phyloP scores from a whole-genome alignment of 768 basidiomycete species.

The Porphyrellus cyaneotinctus region DNA sequence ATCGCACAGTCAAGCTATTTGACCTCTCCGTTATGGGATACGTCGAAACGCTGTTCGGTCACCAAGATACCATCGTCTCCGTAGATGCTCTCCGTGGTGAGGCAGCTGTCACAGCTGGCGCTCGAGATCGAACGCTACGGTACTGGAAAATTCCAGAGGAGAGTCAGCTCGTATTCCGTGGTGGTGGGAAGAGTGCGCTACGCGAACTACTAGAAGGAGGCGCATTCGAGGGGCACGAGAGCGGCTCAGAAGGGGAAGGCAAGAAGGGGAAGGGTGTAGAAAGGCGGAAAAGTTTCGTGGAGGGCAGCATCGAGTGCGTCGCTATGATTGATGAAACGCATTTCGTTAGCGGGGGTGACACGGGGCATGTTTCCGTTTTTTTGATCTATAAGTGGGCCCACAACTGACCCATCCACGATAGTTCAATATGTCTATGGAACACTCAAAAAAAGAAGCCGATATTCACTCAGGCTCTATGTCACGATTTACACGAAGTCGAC shows the following conservation, averaged over 20 bases:
- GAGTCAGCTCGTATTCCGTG: constrained; percentile 92
- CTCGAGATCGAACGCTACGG: constrained; percentile 84
- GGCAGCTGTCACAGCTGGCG: constrained; percentile 82
- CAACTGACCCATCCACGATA: background rate
- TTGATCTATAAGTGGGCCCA: background rate
- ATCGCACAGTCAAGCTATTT: constrained; percentile 88
- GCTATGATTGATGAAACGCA: constrained; percentile 94
- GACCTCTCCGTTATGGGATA: constrained; percentile 82
- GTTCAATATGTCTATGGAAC: constrained; percentile 90
- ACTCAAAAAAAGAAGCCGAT: constrained; percentile 94
- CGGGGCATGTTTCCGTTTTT: constrained; percentile 58
- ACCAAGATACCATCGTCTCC: constrained; percentile 81
- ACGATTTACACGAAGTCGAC: constrained; percentile 71
- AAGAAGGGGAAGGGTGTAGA: constrained; percentile 28
- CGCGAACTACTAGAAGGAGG: constrained; percentile 80
- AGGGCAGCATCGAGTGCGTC: constrained; percentile 89
- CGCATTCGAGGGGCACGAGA: constrained; percentile 52
- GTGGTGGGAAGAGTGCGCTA: constrained; percentile 82
- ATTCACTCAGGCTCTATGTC: constrained; percentile 80
- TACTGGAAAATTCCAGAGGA: constrained; percentile 98
- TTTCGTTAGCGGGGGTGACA: constrained; percentile 93
- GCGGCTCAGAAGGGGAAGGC: constrained; percentile 41
- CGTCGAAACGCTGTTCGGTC: constrained; percentile 95
- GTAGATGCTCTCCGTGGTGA: constrained; percentile 82
- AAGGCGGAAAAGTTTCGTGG: constrained; percentile 52